Conservation (phyloP, 2,329 filamentous ascomycete genomes). For the Xylariomycetidae sp. region DNA sequence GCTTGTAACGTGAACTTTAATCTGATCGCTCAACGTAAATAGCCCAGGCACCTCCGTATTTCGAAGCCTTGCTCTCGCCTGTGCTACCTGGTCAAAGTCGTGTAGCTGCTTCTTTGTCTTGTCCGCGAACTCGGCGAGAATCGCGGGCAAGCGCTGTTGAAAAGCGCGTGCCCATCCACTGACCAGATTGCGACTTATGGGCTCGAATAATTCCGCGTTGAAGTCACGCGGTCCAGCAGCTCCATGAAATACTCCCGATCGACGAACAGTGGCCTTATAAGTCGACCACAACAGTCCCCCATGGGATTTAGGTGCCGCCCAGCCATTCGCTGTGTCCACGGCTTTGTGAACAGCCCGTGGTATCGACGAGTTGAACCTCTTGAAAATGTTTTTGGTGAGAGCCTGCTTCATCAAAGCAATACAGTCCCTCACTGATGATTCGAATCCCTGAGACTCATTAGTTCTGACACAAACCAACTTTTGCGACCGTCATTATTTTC, state of each 20-base stretch:
- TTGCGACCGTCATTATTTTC: too few species aligned
- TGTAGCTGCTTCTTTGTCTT: constrained; percentile 12
- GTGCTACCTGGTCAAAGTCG: constrained; percentile 19
- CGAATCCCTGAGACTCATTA: constrained; percentile 33
- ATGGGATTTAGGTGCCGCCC: constrained; percentile 31
- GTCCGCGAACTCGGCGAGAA: constrained; percentile 14
- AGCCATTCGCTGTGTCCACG: constrained; percentile 29
- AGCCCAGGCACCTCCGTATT: constrained; percentile 18
- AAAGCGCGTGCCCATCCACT: constrained; percentile 26
- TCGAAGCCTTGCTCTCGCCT: constrained; percentile 13
- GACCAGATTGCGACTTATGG: constrained; percentile 14
- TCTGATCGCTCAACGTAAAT: constrained; percentile 32
- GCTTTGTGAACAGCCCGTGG: constrained; percentile 33
- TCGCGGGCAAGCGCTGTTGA: constrained; percentile 13
- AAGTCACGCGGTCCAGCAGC: constrained; percentile 24
- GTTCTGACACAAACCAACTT: too few species aligned
- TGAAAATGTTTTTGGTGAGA: constrained; percentile 40
- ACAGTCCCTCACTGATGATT: constrained; percentile 33
- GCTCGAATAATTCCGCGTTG: constrained; percentile 22
- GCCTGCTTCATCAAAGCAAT: constrained; percentile 34
- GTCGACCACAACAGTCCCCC: constrained; percentile 48
- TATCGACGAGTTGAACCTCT: constrained; percentile 35
- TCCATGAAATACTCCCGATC: constrained; percentile 23
- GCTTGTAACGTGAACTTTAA: constrained; percentile 32
- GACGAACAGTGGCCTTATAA: constrained; percentile 44